Evolutionary conservation across 2,329 filamentous ascomycete genomes (phyloP).

Genomic region (Cytospora mali): DNA sequence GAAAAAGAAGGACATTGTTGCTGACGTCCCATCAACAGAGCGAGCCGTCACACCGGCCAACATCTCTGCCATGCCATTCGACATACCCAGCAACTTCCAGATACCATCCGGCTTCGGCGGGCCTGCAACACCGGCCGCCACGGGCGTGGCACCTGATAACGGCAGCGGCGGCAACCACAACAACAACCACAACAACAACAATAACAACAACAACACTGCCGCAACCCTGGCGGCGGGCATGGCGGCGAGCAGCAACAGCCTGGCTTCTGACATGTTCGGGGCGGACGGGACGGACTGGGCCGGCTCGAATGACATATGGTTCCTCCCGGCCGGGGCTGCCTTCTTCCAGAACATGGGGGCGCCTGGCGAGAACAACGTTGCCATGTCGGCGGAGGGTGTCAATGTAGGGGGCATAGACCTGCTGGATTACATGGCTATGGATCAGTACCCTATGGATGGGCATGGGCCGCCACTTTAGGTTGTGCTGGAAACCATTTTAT

Average conservation of each 20-base stretch:
- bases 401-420: conserved; percentile 68
- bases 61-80: conserved; percentile 66
- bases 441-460: conserved; percentile 44
- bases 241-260: conserved; percentile 29
- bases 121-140: conserved; percentile 51
- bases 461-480: conserved; percentile 17
- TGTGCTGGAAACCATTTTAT: too few species aligned
- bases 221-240: conserved; percentile 21
- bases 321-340: conserved; percentile 63
- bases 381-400: conserved; percentile 68
- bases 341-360: conserved; percentile 68
- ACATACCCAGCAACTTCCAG: conserved; percentile 59
- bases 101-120: conserved; percentile 49
- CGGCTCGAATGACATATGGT: conserved; percentile 65
- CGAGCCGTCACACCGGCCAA: conserved; percentile 51
- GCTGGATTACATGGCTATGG: conserved; percentile 70
- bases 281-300: conserved; percentile 51
- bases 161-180: too few species aligned
- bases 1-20: not conserved
- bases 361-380: conserved; percentile 49
- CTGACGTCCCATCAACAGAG: conserved; percentile 32
- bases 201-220: conserved; percentile 28
- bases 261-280: conserved; percentile 43
- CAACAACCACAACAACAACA: too few species aligned
- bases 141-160: conserved; percentile 38